A percentile compares a stretch with the other conserved stretches of the same genome.
Evolutionary conservation across 2,329 filamentous ascomycete genomes (phyloP).

Genomic region (Venturia aucupariae): DNA sequence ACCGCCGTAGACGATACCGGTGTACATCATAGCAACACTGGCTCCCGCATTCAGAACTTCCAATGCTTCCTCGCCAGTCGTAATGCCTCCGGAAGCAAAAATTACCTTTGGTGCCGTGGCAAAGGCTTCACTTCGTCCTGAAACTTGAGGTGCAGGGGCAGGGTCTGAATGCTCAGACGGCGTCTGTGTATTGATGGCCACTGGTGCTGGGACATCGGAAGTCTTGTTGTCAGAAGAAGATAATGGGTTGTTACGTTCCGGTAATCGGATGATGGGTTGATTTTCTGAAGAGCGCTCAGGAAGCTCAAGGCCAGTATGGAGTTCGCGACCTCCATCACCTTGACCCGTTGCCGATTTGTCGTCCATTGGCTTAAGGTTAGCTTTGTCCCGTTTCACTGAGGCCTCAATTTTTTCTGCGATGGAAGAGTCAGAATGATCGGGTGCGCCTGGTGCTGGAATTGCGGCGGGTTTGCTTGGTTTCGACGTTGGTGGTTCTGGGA

Average conservation of each 20-base stretch:
- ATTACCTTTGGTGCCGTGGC: constrained; percentile 58
- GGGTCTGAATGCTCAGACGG: background rate
- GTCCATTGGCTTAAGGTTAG: constrained; percentile 11
- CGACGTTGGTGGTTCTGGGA: constrained; percentile 1
- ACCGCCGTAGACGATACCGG: constrained; percentile 57
- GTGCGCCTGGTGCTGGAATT: background rate
- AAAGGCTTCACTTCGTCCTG: constrained; percentile 6
- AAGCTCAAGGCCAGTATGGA: constrained; percentile 2
- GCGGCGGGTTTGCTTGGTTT: background rate
- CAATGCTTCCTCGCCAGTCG: constrained; percentile 73
- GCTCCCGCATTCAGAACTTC: constrained; percentile 81
- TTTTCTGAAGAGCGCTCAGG: background rate
- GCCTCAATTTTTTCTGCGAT: background rate
- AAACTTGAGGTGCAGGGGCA: background rate
- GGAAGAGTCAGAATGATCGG: background rate
- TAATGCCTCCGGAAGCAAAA: constrained; percentile 90
- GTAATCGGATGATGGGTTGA: constrained; percentile 3
- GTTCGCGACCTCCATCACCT: constrained; percentile 1
- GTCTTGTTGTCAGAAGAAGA: background rate
- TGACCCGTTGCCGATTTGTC: background rate
- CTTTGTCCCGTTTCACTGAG: background rate
- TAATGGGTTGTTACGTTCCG: background rate
- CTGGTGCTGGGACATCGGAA: background rate
- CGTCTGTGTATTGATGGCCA: constrained; percentile 1
- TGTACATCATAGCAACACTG: constrained; percentile 87